Conservation (phyloP, 2,329 filamentous ascomycete genomes). For the Penicillium sp. region DNA sequence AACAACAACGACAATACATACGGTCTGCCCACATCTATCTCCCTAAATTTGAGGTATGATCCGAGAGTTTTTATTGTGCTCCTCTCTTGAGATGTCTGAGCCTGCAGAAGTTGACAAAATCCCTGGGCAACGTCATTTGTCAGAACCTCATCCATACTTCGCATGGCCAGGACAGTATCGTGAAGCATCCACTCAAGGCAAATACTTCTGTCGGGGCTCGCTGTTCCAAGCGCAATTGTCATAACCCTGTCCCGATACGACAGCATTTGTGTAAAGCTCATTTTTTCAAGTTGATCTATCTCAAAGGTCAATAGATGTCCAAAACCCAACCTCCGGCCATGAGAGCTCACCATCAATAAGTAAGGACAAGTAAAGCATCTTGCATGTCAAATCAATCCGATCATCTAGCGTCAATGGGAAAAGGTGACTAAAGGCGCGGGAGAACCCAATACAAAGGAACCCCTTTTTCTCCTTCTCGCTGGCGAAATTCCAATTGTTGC, state of each 20-base stretch:
- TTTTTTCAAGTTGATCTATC: slow-evolving; percentile 23
- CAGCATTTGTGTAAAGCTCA: slow-evolving; percentile 18
- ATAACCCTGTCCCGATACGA: slow-evolving; percentile 17
- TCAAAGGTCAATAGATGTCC: neutral
- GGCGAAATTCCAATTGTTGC: slow-evolving; percentile 16
- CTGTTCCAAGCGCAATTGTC: slow-evolving; percentile 8
- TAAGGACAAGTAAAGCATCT: slow-evolving; percentile 18
- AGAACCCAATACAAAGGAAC: slow-evolving; percentile 18
- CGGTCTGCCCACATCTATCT: slow-evolving; percentile 18
- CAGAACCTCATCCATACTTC: slow-evolving; percentile 11
- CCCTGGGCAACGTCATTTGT: slow-evolving; percentile 15
- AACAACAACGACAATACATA: neutral
- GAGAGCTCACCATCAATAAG: slow-evolving; percentile 19
- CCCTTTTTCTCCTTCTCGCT: slow-evolving; percentile 15
- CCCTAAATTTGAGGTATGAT: slow-evolving; percentile 17
- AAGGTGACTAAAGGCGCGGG: slow-evolving; percentile 18
- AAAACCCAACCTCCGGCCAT: too few species aligned
- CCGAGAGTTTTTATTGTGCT: slow-evolving; percentile 13
- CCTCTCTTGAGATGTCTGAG: slow-evolving; percentile 16
- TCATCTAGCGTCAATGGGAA: slow-evolving; percentile 17
- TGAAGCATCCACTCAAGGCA: slow-evolving; percentile 20
- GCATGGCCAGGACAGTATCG: slow-evolving; percentile 16
- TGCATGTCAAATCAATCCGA: slow-evolving; percentile 17
- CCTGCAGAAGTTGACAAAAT: slow-evolving; percentile 18
- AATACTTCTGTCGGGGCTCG: slow-evolving; percentile 4